These are phyloP conservation scores for Arthrobotrys pseudoclavata DNA, from an alignment of 2,329 filamentous ascomycete species.

Conservation along the genomic window DNA sequence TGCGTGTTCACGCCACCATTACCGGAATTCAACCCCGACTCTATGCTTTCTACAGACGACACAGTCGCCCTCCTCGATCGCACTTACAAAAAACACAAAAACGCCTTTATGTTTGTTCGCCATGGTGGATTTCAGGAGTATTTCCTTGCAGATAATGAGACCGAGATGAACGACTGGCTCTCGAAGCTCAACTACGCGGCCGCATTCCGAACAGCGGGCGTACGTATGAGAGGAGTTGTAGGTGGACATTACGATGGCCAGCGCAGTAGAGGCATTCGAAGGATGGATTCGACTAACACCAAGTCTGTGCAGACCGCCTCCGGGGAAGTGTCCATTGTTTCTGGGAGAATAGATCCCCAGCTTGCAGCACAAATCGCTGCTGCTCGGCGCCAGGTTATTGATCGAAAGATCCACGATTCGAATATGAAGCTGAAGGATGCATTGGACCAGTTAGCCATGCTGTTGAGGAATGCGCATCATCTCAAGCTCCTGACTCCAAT, in stretches of 20 bases:
- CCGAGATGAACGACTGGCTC: conserved; percentile 96
- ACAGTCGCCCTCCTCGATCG: conserved; percentile 89
- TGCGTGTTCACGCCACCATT: conserved; percentile 92
- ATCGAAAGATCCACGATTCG: conserved; percentile 83
- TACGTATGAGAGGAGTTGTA: conserved; percentile 88
- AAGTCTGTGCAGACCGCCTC: conserved; percentile 77
- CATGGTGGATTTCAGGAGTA: conserved; percentile 90
- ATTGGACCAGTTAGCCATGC: conserved; percentile 83
- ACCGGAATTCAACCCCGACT: conserved; percentile 92
- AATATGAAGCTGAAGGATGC: conserved; percentile 80
- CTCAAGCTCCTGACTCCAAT: conserved; percentile 90
- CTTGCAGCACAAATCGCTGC: conserved; percentile 88
- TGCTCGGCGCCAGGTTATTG: conserved; percentile 85
- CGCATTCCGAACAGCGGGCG: conserved; percentile 90
- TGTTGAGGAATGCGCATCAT: conserved; percentile 90
- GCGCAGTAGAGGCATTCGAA: conserved; percentile 77
- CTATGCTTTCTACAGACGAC: conserved; percentile 90
- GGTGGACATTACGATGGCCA: conserved; percentile 89
- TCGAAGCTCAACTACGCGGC: conserved; percentile 96
- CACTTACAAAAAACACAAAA: conserved; percentile 93
- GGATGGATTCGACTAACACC: conserved; percentile 72
- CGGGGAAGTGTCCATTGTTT: conserved; percentile 80
- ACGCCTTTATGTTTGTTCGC: conserved; percentile 91
- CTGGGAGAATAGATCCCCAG: conserved; percentile 81
- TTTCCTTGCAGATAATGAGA: conserved; percentile 88